Base-by-base conservation (phyloP, 495 filamentous ascomycete genomes). In the Xylaria cubensis region DNA sequence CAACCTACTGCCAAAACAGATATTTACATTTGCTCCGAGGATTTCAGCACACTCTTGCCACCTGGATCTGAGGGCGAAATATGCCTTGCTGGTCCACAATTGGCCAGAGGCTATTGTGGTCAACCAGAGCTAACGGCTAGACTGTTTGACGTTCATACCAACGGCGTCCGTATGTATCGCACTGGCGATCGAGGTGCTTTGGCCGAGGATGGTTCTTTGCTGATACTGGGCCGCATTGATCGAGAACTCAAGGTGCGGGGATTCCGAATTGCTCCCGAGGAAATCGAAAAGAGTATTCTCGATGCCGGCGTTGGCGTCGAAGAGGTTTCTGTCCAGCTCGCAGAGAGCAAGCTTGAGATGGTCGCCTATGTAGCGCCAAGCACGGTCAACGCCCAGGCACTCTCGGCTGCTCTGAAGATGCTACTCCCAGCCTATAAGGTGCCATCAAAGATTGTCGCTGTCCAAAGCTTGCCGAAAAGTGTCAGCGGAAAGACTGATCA, bases 401-500 rank as follows among this genome's bases (percentile, higher is more conserved):
- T 34, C 12, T 32, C 21, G 26, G 13, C 55, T 36, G 21, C 55
- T 13, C 3, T 59, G 55, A 59, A 59, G 55, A 34, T 21, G 3
- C 55, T 59, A 4, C 55, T 59, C 13, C 55, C 55, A 13, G 21
- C 15, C 17, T 34, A 59, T 19, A 59, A 59, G 32, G 55, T 59
- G 13, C 55, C 55, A 5, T 59, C 55, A 17, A 59, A 36, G 21
- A 29, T 59, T 29, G 29, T 59, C 1, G 55, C 26, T 3, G 55
- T 59, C 24, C 55, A 15, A 59, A 15, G 55, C 55, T 59, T 59
- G 55, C 55, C 55, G 3, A 15, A 59, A 34, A 59, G 15, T 7
- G 55, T 59, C 55, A 59, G 55, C 17, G 55, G 55, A 1, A 59
- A 59, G 55, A 59, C 32, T 59, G 55, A 59, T 59, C 55, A 59